Percentiles rank a stretch among this genome's conserved stretches.
Conservation (phyloP, 768 basidiomycete species). For the Lactarius akahatsu region DNA sequence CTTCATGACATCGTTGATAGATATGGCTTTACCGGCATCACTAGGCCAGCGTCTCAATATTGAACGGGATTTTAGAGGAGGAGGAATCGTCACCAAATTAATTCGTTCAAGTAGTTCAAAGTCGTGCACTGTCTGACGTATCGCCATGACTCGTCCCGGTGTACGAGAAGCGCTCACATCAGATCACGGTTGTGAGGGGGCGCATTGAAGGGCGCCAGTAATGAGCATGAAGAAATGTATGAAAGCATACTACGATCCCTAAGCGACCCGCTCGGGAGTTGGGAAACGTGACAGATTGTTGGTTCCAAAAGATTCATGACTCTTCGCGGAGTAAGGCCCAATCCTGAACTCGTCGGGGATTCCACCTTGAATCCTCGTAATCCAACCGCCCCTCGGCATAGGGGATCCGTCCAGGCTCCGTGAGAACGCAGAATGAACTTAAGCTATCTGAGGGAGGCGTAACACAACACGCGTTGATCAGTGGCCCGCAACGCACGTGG, state of each 20-base stretch:
- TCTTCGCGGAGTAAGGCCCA: slow-evolving; percentile 25
- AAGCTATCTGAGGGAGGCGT: not conserved
- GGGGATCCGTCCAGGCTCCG: slow-evolving; percentile 19
- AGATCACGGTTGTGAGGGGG: slow-evolving; percentile 43
- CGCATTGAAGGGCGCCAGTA: slow-evolving; percentile 46
- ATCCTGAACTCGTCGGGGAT: not conserved
- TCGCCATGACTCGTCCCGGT: slow-evolving; percentile 45
- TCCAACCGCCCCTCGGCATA: slow-evolving; percentile 15
- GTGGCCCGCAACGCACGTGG: too few species aligned
- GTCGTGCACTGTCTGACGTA: slow-evolving; percentile 51
- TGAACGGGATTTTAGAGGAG: not conserved
- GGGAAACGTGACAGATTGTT: too few species aligned
- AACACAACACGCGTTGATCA: too few species aligned
- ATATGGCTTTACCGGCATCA: too few species aligned
- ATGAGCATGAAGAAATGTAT: slow-evolving; percentile 42
- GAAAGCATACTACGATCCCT: slow-evolving; percentile 39
- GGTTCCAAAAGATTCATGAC: slow-evolving; percentile 30
- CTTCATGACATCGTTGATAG: too few species aligned
- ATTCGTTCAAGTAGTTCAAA: slow-evolving; percentile 50
- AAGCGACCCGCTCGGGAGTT: not conserved
- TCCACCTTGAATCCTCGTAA: slow-evolving; percentile 12
- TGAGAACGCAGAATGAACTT: slow-evolving; percentile 3
- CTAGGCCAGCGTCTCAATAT: slow-evolving; percentile 32
- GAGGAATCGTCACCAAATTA: slow-evolving; percentile 32
- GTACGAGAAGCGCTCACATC: slow-evolving; percentile 49